These are phyloP conservation scores for Talaromyces sp. DNA, from an alignment of 2,329 filamentous ascomycete genomes.

Conservation along the genomic window DNA sequence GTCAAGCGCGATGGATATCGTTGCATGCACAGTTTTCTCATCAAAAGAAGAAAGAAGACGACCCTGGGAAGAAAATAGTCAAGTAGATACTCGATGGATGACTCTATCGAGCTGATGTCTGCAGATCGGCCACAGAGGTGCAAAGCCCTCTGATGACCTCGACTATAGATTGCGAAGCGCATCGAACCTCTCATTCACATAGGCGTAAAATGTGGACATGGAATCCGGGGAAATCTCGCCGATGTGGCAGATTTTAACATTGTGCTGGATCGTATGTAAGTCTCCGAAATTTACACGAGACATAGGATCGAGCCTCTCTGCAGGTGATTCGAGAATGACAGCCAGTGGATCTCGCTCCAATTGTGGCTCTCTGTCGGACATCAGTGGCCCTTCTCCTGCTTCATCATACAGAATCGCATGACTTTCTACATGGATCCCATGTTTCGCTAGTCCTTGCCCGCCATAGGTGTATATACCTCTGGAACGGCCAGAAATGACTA, in stretches of 20 bases:
- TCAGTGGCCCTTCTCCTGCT: conserved; percentile 19
- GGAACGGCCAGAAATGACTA: not conserved
- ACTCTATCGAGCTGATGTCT: not conserved
- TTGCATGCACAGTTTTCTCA: not conserved
- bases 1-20: not conserved
- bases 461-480: conserved; percentile 46
- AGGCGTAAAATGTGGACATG: conserved; percentile 26
- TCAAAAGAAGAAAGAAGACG: not conserved
- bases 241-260: conserved; percentile 43
- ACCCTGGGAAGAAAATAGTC: not conserved
- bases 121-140: not conserved
- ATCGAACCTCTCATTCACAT: conserved; percentile 16
- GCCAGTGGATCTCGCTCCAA: conserved; percentile 41
- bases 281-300: conserved; percentile 46
- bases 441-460: conserved; percentile 37
- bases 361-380: conserved; percentile 27
- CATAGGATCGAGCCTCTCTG: conserved; percentile 30
- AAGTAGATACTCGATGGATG: not conserved
- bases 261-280: conserved; percentile 44
- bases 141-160: not conserved
- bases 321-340: conserved; percentile 28
- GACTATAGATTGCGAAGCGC: not conserved
- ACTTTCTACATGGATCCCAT: conserved; percentile 34
- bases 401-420: conserved; percentile 43
- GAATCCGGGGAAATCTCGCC: conserved; percentile 35